A percentile compares a stretch with the other conserved stretches of the same genome.
Conservation (phyloP, 345 rosid species). For the Odontarrhena argentea region DNA sequence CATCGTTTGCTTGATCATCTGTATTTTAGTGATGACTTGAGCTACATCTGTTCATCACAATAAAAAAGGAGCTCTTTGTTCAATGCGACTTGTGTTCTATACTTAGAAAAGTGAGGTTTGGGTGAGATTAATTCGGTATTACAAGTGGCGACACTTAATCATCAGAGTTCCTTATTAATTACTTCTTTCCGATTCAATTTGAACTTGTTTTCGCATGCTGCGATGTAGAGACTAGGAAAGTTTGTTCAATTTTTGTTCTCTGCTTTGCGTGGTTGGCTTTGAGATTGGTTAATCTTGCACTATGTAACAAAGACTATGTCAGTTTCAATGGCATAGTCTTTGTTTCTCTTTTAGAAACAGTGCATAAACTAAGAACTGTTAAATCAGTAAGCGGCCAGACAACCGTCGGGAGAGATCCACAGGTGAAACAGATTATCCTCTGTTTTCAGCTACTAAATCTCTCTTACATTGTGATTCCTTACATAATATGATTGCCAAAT, state of each 20-base stretch:
- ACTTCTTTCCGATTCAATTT: neutral
- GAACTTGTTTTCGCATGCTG: neutral
- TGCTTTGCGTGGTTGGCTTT: neutral
- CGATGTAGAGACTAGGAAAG: neutral
- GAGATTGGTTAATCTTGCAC: slow-evolving; percentile 14
- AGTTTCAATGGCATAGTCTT: slow-evolving; percentile 6
- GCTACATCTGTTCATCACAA: slow-evolving; percentile 45
- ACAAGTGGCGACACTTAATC: neutral
- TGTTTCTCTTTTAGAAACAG: neutral
- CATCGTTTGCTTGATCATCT: slow-evolving; percentile 43
- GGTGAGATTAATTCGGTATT: neutral
- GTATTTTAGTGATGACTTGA: slow-evolving; percentile 21
- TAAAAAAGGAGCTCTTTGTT: neutral
- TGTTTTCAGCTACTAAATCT: slow-evolving; percentile 42
- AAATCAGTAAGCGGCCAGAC: slow-evolving; percentile 43
- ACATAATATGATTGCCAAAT: no score
- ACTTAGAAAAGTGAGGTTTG: neutral
- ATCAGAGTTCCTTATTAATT: slow-evolving; percentile 2
- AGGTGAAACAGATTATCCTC: slow-evolving; percentile 23
- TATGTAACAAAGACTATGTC: slow-evolving; percentile 21
- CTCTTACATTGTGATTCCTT: neutral
- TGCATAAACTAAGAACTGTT: slow-evolving; percentile 33
- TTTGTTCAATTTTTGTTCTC: neutral
- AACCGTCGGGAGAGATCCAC: slow-evolving; percentile 42
- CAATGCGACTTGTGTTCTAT: neutral